Conservation (phyloP, 78 protist genomes). For the Speleostelium caveatum region DNA sequence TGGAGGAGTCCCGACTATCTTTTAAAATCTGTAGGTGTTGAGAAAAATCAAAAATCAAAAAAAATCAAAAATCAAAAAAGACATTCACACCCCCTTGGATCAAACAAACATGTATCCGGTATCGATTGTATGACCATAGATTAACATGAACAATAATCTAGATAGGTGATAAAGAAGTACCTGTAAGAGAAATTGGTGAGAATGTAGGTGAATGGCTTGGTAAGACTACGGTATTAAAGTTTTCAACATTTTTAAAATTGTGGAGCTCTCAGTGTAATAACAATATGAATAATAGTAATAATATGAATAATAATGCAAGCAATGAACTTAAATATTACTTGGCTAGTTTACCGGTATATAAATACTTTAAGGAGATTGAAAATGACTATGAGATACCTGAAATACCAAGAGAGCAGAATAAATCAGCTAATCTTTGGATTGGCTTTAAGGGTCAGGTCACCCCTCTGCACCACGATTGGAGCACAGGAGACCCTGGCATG, state of each 20-base stretch:
- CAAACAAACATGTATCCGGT: too few relatives aligned
- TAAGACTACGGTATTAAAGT: constrained; percentile 18
- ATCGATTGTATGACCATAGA: too few relatives aligned
- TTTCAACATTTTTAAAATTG: constrained; percentile 11
- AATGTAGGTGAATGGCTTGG: constrained; percentile 81
- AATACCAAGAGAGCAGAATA: constrained; percentile 38
- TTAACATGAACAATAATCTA: not conserved
- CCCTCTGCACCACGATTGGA: constrained; percentile 78
- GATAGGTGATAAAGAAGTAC: constrained; percentile 21
- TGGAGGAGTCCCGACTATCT: constrained; percentile 33
- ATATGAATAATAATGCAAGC: not conserved
- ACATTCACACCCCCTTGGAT: too few relatives aligned
- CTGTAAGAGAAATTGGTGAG: constrained; percentile 25
- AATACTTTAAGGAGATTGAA: constrained; percentile 43
- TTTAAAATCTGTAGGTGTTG: not conserved
- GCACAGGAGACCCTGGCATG: constrained; percentile 83
- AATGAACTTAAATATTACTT: constrained; percentile 37
- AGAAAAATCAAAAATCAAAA: not conserved
- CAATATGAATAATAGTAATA: not conserved
- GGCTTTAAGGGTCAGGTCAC: constrained; percentile 74
- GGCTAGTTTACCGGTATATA: constrained; percentile 74
- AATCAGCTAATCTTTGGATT: constrained; percentile 77
- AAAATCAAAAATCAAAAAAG: not conserved
- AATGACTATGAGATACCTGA: constrained; percentile 56
- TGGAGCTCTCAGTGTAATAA: constrained; percentile 20